Conservation (phyloP, 495 filamentous ascomycete genomes). For the Penicillium daleae region DNA sequence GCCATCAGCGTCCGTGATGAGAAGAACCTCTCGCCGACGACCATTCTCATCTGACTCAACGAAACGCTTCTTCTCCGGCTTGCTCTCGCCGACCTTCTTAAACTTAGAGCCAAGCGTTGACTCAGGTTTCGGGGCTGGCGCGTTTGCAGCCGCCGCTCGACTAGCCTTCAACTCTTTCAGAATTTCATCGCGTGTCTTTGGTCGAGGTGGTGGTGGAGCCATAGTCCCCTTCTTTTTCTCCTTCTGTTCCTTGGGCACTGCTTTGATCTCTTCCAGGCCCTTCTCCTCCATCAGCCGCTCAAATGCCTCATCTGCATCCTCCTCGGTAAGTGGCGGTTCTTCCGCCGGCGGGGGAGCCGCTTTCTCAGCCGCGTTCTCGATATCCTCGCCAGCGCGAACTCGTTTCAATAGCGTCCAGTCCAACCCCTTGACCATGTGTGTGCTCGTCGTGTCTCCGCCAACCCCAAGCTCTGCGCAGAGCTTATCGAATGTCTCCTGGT, state of each 20-base stretch:
- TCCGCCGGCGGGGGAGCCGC: constrained; percentile 11
- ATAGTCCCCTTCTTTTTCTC: constrained; percentile 78
- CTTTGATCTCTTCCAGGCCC: constrained; percentile 57
- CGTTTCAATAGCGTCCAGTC: constrained; percentile 81
- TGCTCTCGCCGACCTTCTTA: constrained; percentile 70
- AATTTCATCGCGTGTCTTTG: constrained; percentile 81
- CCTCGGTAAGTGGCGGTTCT: constrained; percentile 14
- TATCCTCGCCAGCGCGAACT: constrained; percentile 73
- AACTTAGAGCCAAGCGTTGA: constrained; percentile 74
- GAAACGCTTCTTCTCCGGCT: constrained; percentile 64
- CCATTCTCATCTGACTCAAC: constrained; percentile 70
- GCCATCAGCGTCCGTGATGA: constrained; percentile 84
- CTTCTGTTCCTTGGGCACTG: constrained; percentile 52
- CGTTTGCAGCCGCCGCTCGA: constrained; percentile 60
- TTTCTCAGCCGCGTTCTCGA: constrained; percentile 39
- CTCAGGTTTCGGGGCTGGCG: constrained; percentile 55
- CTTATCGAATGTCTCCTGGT: constrained; percentile 71
- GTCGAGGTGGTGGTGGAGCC: constrained; percentile 65
- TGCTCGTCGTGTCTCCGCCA: constrained; percentile 77
- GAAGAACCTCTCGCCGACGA: constrained; percentile 78
- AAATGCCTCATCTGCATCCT: constrained; percentile 75
- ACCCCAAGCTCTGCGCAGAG: constrained; percentile 71
- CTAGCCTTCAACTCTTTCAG: constrained; percentile 78
- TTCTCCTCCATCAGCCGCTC: constrained; percentile 69
- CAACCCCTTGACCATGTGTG: constrained; percentile 88